These are phyloP conservation scores for Diplodia mutila DNA, from an alignment of 2,329 filamentous ascomycete species.

Conservation along the genomic window DNA sequence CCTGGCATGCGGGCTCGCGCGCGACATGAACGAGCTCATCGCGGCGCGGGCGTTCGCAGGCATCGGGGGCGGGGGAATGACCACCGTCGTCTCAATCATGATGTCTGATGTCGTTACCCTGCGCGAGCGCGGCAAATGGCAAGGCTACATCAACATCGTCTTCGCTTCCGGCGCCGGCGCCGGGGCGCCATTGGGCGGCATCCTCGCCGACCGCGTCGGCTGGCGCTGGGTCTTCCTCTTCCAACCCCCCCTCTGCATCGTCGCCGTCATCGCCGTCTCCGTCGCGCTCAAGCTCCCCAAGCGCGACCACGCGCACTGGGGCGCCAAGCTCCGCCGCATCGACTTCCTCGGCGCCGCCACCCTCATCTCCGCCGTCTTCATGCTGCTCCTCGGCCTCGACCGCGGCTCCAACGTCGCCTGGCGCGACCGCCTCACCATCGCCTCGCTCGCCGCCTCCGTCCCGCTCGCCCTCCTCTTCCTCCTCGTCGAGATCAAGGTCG, in stretches of 20 bases:
- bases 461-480: slow-evolving; percentile 69
- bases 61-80: slow-evolving; percentile 74
- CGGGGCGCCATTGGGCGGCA: slow-evolving; percentile 71
- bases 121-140: slow-evolving; percentile 72
- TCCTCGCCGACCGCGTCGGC: slow-evolving; percentile 72
- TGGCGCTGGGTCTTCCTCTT: slow-evolving; percentile 78
- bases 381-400: slow-evolving; percentile 71
- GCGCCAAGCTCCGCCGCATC: slow-evolving; percentile 66
- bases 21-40: slow-evolving; percentile 67
- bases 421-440: slow-evolving; percentile 61
- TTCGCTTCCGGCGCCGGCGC: slow-evolving; percentile 69
- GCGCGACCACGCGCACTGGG: slow-evolving; percentile 64
- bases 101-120: slow-evolving; percentile 73
- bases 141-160: slow-evolving; percentile 74
- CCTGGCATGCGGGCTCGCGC: slow-evolving; percentile 64
- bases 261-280: slow-evolving; percentile 67
- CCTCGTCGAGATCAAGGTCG: slow-evolving; percentile 68
- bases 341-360: slow-evolving; percentile 74
- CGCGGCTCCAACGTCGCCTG: slow-evolving; percentile 74
- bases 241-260: slow-evolving; percentile 69
- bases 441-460: slow-evolving; percentile 59
- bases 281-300: slow-evolving; percentile 65
- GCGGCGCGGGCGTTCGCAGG: slow-evolving; percentile 65
- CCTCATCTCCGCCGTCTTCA: slow-evolving; percentile 67
- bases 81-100: slow-evolving; percentile 69